Percentiles rank a stretch among this genome's conserved stretches.
phyloP scores from a whole-genome alignment of 768 basidiomycete species.

The Boletales sp. region DNA sequence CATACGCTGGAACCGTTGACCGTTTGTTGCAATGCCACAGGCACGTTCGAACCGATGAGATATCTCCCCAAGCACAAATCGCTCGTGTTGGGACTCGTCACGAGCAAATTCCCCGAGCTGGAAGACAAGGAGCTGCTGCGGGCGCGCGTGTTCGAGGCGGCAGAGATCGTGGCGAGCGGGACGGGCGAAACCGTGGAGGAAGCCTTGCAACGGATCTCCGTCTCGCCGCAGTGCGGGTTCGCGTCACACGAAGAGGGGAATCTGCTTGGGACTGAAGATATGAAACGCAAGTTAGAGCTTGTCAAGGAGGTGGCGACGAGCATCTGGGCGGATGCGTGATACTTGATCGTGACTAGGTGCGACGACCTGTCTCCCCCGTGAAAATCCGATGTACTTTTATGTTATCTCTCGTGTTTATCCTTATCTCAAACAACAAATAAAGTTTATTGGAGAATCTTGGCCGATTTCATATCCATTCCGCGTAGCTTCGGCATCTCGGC shows the following conservation, averaged over 20 bases:
- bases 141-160: slow-evolving; percentile 41
- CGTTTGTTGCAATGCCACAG: neutral
- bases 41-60: slow-evolving; percentile 31
- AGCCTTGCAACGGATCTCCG: slow-evolving; percentile 36
- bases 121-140: slow-evolving; percentile 41
- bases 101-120: slow-evolving; percentile 40
- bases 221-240: slow-evolving; percentile 53
- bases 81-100: slow-evolving; percentile 41
- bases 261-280: slow-evolving; percentile 32
- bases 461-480: too few species aligned
- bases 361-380: too few species aligned
- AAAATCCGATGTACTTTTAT: too few species aligned
- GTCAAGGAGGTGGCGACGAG: slow-evolving; percentile 34
- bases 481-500: too few species aligned
- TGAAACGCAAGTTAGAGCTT: slow-evolving; percentile 28
- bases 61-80: slow-evolving; percentile 34
- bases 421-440: too few species aligned
- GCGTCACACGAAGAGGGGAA: slow-evolving; percentile 47
- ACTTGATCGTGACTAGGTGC: too few species aligned
- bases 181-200: slow-evolving; percentile 35
- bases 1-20: neutral
- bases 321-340: slow-evolving; percentile 31
- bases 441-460: too few species aligned
- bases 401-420: too few species aligned
- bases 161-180: slow-evolving; percentile 39